Percentiles rank a stretch among this genome's conserved stretches.
Evolutionary conservation across 2,329 filamentous ascomycete species (phyloP).

Genomic region (Aspergillus ochraceus): DNA sequence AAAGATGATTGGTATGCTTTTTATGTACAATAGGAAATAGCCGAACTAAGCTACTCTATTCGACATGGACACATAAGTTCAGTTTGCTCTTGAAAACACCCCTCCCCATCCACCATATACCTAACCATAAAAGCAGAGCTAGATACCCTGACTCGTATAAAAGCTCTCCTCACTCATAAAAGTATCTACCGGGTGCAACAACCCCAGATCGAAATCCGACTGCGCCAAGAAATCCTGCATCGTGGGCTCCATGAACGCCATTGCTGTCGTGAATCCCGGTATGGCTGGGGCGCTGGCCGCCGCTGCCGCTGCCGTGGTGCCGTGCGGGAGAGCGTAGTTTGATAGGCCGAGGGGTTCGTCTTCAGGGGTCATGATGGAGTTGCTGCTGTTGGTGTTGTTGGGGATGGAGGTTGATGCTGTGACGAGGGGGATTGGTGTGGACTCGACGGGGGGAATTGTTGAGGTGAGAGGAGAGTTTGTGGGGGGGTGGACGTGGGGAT

Average conservation of each 20-base stretch:
- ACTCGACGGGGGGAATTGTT: not conserved
- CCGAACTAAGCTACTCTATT: too few relatives aligned
- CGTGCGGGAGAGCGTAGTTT: not conserved
- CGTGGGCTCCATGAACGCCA: conserved; percentile 40
- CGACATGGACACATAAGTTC: too few relatives aligned
- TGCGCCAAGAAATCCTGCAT: conserved; percentile 42
- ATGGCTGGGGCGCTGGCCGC: conserved; percentile 11
- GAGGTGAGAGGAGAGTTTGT: not conserved
- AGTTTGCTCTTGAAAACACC: too few relatives aligned
- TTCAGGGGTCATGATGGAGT: not conserved
- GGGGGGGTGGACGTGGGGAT: not conserved
- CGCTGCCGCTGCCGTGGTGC: not conserved
- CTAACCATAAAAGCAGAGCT: not conserved
- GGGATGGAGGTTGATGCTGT: not conserved
- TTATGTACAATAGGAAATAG: too few relatives aligned
- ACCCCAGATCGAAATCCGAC: conserved; percentile 37
- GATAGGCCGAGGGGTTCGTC: not conserved
- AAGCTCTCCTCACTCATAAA: conserved; percentile 36
- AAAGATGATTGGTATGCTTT: too few relatives aligned
- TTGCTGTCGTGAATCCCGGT: conserved; percentile 36
- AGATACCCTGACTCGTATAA: conserved; percentile 31
- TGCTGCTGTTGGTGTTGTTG: not conserved
- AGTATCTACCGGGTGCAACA: conserved; percentile 36
- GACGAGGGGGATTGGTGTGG: not conserved
- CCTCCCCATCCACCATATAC: too few relatives aligned